These are phyloP conservation scores for Moniliophthora roreri DNA, from an alignment of 1,284 basidiomycete genomes.

Conservation along the genomic window DNA sequence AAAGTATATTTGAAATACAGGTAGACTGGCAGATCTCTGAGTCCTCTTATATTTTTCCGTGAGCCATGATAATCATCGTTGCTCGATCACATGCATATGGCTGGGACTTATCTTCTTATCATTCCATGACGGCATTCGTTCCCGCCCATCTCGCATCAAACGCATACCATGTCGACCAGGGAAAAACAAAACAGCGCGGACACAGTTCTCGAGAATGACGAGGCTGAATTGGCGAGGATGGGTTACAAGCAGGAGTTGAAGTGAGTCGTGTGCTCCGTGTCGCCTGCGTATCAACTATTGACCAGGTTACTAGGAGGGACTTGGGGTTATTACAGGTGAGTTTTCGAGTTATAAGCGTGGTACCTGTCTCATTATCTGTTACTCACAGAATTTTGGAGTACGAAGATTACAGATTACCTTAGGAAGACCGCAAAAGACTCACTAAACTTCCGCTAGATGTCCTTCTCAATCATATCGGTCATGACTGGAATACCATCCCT, in stretches of 20 bases:
- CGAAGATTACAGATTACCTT: conserved; percentile 3
- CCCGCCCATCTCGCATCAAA: too few species aligned
- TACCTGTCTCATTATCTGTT: conserved; percentile 5
- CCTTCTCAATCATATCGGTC: conserved; percentile 74
- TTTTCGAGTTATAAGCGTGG: conserved; percentile 12
- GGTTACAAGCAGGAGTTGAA: conserved; percentile 75
- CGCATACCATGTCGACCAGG: too few species aligned
- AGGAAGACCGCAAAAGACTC: neutral
- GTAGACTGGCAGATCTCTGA: too few species aligned
- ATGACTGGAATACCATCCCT: conserved; percentile 69
- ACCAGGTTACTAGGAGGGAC: conserved; percentile 34
- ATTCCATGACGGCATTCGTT: too few species aligned
- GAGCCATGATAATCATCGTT: too few species aligned
- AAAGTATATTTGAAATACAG: too few species aligned
- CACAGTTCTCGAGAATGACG: conserved; percentile 37
- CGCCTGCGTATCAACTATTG: conserved; percentile 1
- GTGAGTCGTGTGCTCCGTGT: conserved; percentile 33
- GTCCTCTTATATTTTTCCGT: too few species aligned
- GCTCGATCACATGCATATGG: too few species aligned
- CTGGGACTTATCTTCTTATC: too few species aligned
- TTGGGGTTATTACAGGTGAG: conserved; percentile 58
- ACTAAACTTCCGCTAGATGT: conserved; percentile 36
- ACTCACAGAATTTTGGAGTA: conserved; percentile 64
- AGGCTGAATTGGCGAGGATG: conserved; percentile 68
- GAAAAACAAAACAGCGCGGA: too few species aligned